Conservation (phyloP, 768 basidiomycete genomes). For the Naganishia randhawae region DNA sequence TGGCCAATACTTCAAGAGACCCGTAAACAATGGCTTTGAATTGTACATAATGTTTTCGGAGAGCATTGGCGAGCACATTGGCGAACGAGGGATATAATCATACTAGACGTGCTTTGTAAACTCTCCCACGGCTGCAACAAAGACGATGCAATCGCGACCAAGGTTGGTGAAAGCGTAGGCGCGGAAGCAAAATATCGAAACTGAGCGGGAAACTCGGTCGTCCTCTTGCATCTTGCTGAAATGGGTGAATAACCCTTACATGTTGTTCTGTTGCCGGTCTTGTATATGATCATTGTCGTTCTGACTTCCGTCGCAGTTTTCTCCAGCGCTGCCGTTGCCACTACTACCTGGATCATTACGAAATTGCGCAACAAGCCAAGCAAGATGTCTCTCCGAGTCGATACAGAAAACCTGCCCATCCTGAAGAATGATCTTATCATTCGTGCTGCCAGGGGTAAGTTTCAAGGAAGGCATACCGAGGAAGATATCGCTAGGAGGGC, state of each 20-base stretch:
- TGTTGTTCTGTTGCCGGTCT: background rate
- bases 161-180: background rate
- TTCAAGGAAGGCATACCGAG: background rate
- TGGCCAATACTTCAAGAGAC: too few relatives aligned
- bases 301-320: slow-evolving; percentile 1
- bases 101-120: background rate
- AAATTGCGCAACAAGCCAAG: background rate
- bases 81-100: too few relatives aligned
- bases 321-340: background rate
- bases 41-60: too few relatives aligned
- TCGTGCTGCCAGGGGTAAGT: slow-evolving; percentile 74
- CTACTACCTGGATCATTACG: background rate
- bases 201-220: too few relatives aligned
- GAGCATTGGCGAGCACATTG: too few relatives aligned
- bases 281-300: slow-evolving; percentile 9
- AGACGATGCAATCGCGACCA: background rate
- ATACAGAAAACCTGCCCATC: slow-evolving; percentile 16
- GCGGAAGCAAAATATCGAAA: background rate
- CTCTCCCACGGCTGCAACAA: background rate
- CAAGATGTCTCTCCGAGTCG: slow-evolving; percentile 21
- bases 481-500: slow-evolving; percentile 3
- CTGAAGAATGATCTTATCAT: slow-evolving; percentile 81
- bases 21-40: too few relatives aligned
- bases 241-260: slow-evolving; percentile 7
- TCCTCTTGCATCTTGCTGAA: background rate